A percentile compares a stretch with the other conserved stretches of the same genome.
phyloP scores from a whole-genome alignment of 1,284 basidiomycete species.

The Microbotryum silenes-acaulis region DNA sequence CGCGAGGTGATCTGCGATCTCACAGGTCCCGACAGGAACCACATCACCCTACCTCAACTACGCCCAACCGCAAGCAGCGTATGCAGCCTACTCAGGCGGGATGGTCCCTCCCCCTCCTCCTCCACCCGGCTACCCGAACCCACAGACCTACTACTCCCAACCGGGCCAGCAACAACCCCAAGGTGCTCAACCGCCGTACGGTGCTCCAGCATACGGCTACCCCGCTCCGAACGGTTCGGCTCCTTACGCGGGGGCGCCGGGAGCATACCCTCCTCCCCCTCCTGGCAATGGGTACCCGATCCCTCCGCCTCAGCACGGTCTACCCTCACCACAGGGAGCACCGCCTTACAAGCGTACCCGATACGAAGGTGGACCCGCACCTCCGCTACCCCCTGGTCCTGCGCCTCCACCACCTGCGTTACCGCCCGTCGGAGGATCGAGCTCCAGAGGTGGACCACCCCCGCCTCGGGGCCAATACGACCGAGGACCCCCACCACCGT shows the following conservation, averaged over 20 bases:
- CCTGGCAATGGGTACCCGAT: not conserved
- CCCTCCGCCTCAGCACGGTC: not conserved
- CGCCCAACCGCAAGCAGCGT: slow-evolving; percentile 3
- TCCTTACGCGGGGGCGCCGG: slow-evolving; percentile 8
- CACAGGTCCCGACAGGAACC: not conserved
- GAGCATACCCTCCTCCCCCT: not conserved
- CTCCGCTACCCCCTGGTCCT: slow-evolving; percentile 9
- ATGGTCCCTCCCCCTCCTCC: not conserved
- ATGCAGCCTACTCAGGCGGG: slow-evolving; percentile 2
- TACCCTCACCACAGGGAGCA: slow-evolving; percentile 16
- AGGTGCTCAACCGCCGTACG: not conserved
- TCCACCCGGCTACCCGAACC: not conserved
- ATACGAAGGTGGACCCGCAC: slow-evolving; percentile 18
- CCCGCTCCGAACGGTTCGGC: slow-evolving; percentile 21
- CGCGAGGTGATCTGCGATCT: too few species aligned
- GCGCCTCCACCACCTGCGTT: slow-evolving; percentile 9
- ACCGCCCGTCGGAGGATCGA: not conserved
- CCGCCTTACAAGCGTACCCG: slow-evolving; percentile 31
- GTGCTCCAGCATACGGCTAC: slow-evolving; percentile 15
- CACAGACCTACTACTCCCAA: not conserved
- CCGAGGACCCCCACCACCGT: not conserved
- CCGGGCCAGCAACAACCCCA: not conserved
- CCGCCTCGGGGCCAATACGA: slow-evolving; percentile 1
- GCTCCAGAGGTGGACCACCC: slow-evolving; percentile 1
- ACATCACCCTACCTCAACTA: slow-evolving; percentile 3